phyloP scores from a whole-genome alignment of 75 land plant species.

The Pinus taeda region DNA sequence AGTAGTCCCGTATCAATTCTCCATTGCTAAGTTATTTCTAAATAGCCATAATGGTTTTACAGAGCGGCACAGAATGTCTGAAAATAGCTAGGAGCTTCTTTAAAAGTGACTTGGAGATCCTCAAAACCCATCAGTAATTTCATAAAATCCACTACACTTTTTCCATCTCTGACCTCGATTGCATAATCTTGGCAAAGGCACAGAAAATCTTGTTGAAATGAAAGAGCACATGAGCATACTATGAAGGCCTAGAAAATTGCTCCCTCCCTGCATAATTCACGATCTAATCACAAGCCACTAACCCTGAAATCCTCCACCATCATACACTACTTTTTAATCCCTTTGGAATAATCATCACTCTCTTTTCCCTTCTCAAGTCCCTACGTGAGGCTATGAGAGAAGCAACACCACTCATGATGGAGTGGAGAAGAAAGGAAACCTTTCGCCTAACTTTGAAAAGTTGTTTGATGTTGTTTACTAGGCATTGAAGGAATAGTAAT shows the following conservation, averaged over 20 bases:
- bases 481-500: background rate
- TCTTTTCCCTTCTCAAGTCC: conserved; percentile 35
- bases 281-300: conserved; percentile 50
- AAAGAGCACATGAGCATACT: conserved; percentile 3
- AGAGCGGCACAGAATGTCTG: no score
- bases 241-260: background rate
- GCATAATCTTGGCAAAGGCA: conserved; percentile 22
- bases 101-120: conserved; percentile 16
- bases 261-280: conserved; percentile 49
- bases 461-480: conserved; percentile 4
- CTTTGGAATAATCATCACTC: conserved; percentile 15
- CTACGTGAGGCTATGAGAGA: conserved; percentile 43
- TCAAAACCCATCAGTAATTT: conserved; percentile 30
- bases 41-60: no score
- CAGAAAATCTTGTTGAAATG: conserved; percentile 31
- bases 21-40: no score
- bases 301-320: conserved; percentile 32
- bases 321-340: conserved; percentile 16
- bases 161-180: conserved; percentile 32
- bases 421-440: conserved; percentile 46
- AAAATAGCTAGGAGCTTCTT: conserved; percentile 28
- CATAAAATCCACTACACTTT: conserved; percentile 34
- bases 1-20: no score
- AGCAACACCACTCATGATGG: conserved; percentile 52
- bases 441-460: conserved; percentile 22